Conservation (phyloP, 1,139 yeast species). For the Geotrichum restrictum region DNA sequence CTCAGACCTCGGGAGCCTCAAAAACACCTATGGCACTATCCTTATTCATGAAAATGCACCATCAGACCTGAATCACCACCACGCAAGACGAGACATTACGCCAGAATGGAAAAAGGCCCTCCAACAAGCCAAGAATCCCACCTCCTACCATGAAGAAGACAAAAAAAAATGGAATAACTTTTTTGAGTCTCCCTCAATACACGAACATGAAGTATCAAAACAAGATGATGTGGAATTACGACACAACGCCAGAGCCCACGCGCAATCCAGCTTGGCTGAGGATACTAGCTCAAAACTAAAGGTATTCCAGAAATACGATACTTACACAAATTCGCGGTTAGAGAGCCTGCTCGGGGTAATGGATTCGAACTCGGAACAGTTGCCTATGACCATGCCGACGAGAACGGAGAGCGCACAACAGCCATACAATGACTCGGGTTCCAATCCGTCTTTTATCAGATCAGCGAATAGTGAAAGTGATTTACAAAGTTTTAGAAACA, state of each 20-base stretch:
- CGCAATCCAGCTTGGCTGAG: background rate
- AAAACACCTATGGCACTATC: slow-evolving; percentile 2
- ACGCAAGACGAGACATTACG: background rate
- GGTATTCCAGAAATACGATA: slow-evolving; percentile 19
- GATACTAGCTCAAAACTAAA: slow-evolving; percentile 15
- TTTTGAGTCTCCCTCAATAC: slow-evolving; percentile 6
- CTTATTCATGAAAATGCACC: slow-evolving; percentile 6
- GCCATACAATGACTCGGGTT: slow-evolving; percentile 1
- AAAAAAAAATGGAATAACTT: slow-evolving; percentile 5
- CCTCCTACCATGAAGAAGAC: background rate
- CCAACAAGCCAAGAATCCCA: background rate
- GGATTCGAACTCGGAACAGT: background rate
- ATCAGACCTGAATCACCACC: background rate
- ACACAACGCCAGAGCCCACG: no score
- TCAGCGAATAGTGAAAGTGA: slow-evolving; percentile 3
- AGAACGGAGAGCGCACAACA: slow-evolving; percentile 1
- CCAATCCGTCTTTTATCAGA: slow-evolving; percentile 4
- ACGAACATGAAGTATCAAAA: no score
- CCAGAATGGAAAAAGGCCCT: slow-evolving; percentile 17
- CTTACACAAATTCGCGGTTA: slow-evolving; percentile 17
- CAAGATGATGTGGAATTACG: no score
- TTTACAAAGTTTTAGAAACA: background rate
- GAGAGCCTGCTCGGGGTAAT: slow-evolving; percentile 14
- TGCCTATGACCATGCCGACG: background rate
- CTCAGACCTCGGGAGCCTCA: background rate